Percentiles rank a stretch among this genome's conserved stretches.
phyloP scores from a whole-genome alignment of 257 asterid genomes.

The Osmanthus fragrans region DNA sequence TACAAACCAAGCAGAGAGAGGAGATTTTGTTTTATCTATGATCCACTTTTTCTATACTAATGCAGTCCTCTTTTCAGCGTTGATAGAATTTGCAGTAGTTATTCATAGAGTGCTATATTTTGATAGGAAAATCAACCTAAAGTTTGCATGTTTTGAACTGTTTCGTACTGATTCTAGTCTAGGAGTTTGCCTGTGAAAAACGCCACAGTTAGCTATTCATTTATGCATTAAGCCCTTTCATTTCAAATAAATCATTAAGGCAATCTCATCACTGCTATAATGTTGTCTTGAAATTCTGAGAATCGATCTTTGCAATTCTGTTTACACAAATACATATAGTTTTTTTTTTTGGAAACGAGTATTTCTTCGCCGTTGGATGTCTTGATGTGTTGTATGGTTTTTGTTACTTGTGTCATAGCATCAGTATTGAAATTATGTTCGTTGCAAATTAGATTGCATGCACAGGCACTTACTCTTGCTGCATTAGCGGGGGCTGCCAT shows the following conservation, averaged over 20 bases:
- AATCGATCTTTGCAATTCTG: background rate
- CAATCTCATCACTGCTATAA: background rate
- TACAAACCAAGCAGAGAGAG: background rate
- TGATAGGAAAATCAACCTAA: background rate
- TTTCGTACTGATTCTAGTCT: background rate
- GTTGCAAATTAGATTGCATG: constrained; percentile 70
- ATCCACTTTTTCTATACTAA: background rate
- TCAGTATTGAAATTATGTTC: background rate
- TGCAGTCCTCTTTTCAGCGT: background rate
- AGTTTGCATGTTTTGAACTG: constrained; percentile 1
- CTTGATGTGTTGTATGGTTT: background rate
- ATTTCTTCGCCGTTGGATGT: too few species aligned
- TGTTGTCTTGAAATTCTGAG: background rate
- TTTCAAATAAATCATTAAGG: background rate
- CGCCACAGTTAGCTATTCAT: background rate
- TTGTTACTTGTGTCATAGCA: background rate
- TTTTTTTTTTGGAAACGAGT: too few species aligned
- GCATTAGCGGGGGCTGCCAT: constrained; percentile 77
- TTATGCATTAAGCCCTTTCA: background rate
- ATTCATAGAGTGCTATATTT: background rate
- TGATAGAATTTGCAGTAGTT: background rate
- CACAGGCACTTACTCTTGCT: constrained; percentile 91
- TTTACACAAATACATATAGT: background rate
- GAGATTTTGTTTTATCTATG: background rate
- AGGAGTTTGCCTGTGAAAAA: background rate